phyloP scores from a whole-genome alignment of 495 filamentous ascomycete genomes.

The Xylaria bambusicola region DNA sequence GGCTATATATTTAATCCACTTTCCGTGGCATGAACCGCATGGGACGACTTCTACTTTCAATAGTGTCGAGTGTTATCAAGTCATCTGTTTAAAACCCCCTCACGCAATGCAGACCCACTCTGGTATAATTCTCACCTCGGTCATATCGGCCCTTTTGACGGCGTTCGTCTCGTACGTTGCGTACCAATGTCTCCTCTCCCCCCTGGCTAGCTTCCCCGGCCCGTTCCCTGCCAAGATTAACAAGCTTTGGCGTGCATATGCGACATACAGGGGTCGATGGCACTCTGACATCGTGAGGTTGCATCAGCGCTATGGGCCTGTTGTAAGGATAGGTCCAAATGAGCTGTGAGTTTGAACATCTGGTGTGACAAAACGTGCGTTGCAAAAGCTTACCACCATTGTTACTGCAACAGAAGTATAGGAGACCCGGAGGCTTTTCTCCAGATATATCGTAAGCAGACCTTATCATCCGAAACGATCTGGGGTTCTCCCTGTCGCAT shows the following conservation, averaged over 20 bases:
- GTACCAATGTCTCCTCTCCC: conserved; percentile 9
- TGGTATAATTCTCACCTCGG: no score
- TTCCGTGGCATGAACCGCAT: no score
- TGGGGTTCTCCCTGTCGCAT: not conserved
- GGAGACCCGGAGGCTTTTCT: conserved; percentile 12
- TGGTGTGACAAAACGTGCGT: no score
- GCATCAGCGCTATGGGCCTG: conserved; percentile 13
- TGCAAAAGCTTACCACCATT: no score
- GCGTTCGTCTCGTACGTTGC: not conserved
- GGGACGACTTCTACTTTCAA: no score
- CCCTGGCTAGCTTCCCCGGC: conserved; percentile 9
- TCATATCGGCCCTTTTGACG: no score
- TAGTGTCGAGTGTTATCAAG: no score
- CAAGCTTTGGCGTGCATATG: conserved; percentile 11
- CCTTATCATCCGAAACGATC: no score
- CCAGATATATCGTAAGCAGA: conserved; percentile 6
- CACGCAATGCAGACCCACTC: no score
- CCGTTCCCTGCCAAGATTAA: conserved; percentile 4
- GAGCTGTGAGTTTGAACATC: not conserved
- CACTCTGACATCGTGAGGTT: not conserved
- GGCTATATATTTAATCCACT: no score
- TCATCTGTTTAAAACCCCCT: no score
- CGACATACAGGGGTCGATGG: conserved; percentile 6
- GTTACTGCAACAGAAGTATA: not conserved
- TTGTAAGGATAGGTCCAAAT: conserved; percentile 14